Conservation (phyloP, 306 rosid species). For the Hylodesmum podocarpum region DNA sequence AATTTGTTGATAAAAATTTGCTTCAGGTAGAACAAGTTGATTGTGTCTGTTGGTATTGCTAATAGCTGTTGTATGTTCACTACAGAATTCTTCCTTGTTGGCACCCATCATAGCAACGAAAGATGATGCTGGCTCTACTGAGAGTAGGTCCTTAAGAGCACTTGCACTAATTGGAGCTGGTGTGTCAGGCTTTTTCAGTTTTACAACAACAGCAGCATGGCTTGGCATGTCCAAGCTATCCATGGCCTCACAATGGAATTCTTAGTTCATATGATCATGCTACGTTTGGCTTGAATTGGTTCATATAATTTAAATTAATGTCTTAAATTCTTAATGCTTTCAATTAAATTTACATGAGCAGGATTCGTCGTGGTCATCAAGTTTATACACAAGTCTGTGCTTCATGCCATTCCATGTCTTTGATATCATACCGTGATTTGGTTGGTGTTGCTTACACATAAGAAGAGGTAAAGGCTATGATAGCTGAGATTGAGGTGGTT, state of each 20-base stretch:
- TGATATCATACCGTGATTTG: conserved; percentile 96
- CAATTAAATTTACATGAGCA: conserved; percentile 46
- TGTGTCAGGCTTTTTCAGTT: conserved; percentile 74
- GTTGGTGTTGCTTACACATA: conserved; percentile 98
- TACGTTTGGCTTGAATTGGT: conserved; percentile 51
- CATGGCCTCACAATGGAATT: conserved; percentile 99
- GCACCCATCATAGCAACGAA: conserved; percentile 60
- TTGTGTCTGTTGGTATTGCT: background rate
- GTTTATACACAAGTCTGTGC: conserved; percentile 95
- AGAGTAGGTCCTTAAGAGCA: conserved; percentile 67
- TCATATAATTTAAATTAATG: too few relatives aligned
- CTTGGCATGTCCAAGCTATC: conserved; percentile 82
- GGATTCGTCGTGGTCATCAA: conserved; percentile 99
- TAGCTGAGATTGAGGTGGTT: conserved; percentile 96
- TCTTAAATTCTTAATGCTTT: background rate
- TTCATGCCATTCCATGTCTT: conserved; percentile 96
- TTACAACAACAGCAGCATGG: conserved; percentile 92
- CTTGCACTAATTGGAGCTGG: conserved; percentile 93
- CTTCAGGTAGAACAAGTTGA: background rate
- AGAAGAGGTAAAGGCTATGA: conserved; percentile 97
- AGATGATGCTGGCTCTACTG: conserved; percentile 56
- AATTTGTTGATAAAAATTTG: background rate
- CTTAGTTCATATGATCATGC: conserved; percentile 98
- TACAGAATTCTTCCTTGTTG: conserved; percentile 55
- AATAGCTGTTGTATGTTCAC: conserved; percentile 13